These are phyloP conservation scores for Inosperma sp. DNA, from an alignment of 768 basidiomycete genomes.

Conservation along the genomic window DNA sequence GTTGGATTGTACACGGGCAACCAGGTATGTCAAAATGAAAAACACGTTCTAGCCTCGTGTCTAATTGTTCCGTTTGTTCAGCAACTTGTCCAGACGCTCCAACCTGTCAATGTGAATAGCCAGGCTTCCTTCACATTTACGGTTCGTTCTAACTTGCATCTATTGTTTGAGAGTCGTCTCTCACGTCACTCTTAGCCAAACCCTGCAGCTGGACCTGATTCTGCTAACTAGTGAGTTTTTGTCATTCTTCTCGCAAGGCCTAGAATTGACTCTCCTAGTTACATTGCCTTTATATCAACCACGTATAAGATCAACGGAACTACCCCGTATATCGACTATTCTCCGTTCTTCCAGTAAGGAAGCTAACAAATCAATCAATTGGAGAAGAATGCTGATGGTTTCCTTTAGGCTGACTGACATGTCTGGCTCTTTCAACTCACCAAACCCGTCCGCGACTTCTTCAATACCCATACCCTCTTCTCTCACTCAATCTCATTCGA, in stretches of 20 bases:
- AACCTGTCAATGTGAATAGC: conserved; percentile 49
- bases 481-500: conserved; percentile 32
- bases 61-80: conserved; percentile 21
- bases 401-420: conserved; percentile 49
- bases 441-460: conserved; percentile 47
- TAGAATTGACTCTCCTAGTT: conserved; percentile 37
- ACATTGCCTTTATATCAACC: conserved; percentile 52
- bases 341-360: conserved; percentile 53
- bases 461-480: conserved; percentile 39
- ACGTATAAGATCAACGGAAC: conserved; percentile 25
- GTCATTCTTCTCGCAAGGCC: conserved; percentile 3
- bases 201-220: conserved; percentile 51
- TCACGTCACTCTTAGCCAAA: conserved; percentile 39
- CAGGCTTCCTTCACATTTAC: conserved; percentile 50
- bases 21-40: conserved; percentile 36
- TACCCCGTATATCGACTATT: conserved; percentile 39
- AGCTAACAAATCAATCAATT: not conserved
- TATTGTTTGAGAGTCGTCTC: not conserved
- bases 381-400: not conserved
- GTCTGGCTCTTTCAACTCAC: conserved; percentile 52
- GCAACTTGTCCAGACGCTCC: conserved; percentile 55
- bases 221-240: conserved; percentile 50
- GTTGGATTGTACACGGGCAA: conserved; percentile 58
- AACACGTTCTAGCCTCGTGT: not conserved
- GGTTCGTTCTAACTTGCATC: conserved; percentile 32